phyloP scores from a whole-genome alignment of 345 rosid species.

The Xanthoceras sorbifolium region DNA sequence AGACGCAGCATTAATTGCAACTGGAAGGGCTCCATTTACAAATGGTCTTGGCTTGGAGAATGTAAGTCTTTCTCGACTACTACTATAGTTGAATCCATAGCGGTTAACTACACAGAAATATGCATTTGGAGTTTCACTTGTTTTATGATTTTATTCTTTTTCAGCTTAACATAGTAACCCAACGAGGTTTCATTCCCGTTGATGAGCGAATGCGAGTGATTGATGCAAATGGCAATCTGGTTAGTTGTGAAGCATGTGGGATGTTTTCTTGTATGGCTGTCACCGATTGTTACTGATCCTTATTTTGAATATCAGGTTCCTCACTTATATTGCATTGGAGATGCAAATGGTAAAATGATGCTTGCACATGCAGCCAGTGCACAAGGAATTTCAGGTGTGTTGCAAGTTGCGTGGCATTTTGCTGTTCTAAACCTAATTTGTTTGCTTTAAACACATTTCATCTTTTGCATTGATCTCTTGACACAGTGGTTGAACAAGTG shows the following conservation, averaged over 20 bases:
- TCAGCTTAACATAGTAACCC: slow-evolving; percentile 88
- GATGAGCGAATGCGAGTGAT: slow-evolving; percentile 88
- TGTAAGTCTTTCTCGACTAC: slow-evolving; percentile 43
- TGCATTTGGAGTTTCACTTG: slow-evolving; percentile 2
- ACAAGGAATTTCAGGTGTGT: slow-evolving; percentile 96
- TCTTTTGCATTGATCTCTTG: slow-evolving; percentile 21
- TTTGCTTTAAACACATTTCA: slow-evolving; percentile 8
- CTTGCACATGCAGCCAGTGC: slow-evolving; percentile 99
- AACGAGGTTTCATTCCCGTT: slow-evolving; percentile 90
- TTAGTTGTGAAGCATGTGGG: slow-evolving; percentile 26
- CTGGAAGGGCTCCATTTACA: slow-evolving; percentile 99
- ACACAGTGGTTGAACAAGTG: slow-evolving; percentile 91
- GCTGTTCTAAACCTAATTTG: not conserved
- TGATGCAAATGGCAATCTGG: slow-evolving; percentile 83
- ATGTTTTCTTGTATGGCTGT: not conserved
- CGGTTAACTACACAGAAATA: slow-evolving; percentile 1
- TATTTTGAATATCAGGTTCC: slow-evolving; percentile 61
- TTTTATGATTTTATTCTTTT: not conserved
- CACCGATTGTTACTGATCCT: slow-evolving; percentile 13
- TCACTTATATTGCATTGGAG: slow-evolving; percentile 88
- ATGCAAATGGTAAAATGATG: slow-evolving; percentile 99
- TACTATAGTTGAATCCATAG: not conserved
- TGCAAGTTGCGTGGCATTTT: not conserved
- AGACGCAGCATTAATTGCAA: slow-evolving; percentile 97
- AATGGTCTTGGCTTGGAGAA: slow-evolving; percentile 95